These are phyloP conservation scores for Ciborinia camelliae DNA, from an alignment of 2,329 filamentous ascomycete species.

Conservation along the genomic window DNA sequence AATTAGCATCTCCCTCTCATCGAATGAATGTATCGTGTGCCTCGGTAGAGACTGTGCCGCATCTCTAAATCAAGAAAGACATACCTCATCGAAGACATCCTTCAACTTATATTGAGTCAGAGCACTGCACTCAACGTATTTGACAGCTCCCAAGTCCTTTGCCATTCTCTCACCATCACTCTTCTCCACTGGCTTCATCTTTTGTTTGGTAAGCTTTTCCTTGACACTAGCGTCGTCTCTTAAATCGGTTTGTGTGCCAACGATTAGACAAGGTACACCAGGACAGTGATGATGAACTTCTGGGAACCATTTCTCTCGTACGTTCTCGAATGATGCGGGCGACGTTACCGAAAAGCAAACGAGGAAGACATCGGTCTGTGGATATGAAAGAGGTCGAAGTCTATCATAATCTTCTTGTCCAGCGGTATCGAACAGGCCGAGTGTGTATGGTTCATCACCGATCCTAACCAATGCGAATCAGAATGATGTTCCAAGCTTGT, in stretches of 20 bases:
- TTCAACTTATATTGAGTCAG: slow-evolving; percentile 98
- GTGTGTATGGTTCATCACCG: slow-evolving; percentile 95
- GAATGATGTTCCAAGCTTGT: slow-evolving; percentile 15
- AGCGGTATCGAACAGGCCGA: slow-evolving; percentile 96
- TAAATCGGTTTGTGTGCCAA: slow-evolving; percentile 96
- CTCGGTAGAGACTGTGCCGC: slow-evolving; percentile 1
- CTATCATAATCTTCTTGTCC: slow-evolving; percentile 99
- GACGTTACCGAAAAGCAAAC: slow-evolving; percentile 99
- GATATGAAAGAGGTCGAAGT: slow-evolving; percentile 92
- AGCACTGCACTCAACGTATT: slow-evolving; percentile 98
- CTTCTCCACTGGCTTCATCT: slow-evolving; percentile 88
- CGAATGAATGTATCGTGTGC: slow-evolving; percentile 38
- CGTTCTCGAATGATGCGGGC: slow-evolving; percentile 97
- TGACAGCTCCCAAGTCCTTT: slow-evolving; percentile 93
- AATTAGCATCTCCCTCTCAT: slow-evolving; percentile 72
- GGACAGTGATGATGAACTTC: slow-evolving; percentile 99
- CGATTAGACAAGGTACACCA: slow-evolving; percentile 94
- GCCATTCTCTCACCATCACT: slow-evolving; percentile 96
- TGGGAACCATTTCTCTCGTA: slow-evolving; percentile 97
- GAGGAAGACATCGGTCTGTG: slow-evolving; percentile 97
- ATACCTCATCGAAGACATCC: slow-evolving; percentile 98
- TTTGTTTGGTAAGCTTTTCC: slow-evolving; percentile 92
- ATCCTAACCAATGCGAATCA: slow-evolving; percentile 61
- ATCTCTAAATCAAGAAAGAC: slow-evolving; percentile 28
- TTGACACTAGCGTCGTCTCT: slow-evolving; percentile 81